Percentiles rank a stretch among this genome's conserved stretches.
phyloP scores from a whole-genome alignment of 2,329 filamentous ascomycete species.

The Blastomyces emzantsi region DNA sequence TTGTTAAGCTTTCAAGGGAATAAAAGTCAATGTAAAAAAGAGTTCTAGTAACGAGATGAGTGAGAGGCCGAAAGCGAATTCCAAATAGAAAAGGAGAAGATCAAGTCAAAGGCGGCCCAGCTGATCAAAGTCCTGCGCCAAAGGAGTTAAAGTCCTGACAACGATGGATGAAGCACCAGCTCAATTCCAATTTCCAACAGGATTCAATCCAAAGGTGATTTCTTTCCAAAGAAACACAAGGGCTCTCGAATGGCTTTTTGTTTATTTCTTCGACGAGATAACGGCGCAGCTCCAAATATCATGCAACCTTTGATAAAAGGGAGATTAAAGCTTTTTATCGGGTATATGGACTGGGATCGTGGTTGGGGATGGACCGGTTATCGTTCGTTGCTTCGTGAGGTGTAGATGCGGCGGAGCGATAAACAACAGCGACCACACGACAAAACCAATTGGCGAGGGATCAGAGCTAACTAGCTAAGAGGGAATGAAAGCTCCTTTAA shows the following conservation, averaged over 20 bases:
- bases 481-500: neutral
- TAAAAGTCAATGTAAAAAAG: constrained; percentile 15
- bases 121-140: neutral
- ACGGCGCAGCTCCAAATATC: neutral
- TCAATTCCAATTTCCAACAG: neutral
- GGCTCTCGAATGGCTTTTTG: neutral
- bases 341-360: neutral
- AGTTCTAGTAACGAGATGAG: neutral
- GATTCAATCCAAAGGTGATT: neutral
- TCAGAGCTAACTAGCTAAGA: neutral
- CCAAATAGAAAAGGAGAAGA: neutral
- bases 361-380: neutral
- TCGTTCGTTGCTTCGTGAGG: neutral
- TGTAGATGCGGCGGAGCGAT: neutral
- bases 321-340: neutral
- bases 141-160: neutral
- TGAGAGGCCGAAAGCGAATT: neutral
- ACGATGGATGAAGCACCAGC: neutral
- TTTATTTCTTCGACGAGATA: neutral
- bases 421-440: neutral
- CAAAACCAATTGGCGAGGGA: constrained; percentile 1
- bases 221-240: neutral
- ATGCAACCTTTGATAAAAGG: neutral
- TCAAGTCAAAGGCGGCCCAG: neutral
- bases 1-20: constrained; percentile 14